Conservation (phyloP, 768 basidiomycete species). For the Kwoniella sp. region DNA sequence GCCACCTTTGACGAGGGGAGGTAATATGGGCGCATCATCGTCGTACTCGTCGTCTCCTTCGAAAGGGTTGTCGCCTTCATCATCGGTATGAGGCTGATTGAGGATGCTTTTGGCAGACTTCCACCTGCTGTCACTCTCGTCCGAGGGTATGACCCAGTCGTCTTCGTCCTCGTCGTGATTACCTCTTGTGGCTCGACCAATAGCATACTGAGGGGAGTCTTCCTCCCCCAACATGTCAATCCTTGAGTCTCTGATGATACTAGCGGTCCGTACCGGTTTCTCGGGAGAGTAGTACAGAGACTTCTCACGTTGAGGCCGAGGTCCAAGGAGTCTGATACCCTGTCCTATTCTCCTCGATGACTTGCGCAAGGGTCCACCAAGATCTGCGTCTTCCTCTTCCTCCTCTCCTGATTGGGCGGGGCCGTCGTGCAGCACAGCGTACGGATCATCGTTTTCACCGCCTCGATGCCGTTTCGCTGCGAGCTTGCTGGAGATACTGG, state of each 20-base stretch:
- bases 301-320: conserved; percentile 56
- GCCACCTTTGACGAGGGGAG: conserved; percentile 39
- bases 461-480: background rate
- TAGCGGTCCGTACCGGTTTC: conserved; percentile 28
- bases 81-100: conserved; percentile 10
- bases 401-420: background rate
- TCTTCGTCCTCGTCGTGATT: conserved; percentile 32
- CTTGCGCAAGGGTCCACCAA: conserved; percentile 24
- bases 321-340: conserved; percentile 56
- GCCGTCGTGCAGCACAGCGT: conserved; percentile 20
- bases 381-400: background rate
- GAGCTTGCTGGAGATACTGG: conserved; percentile 25
- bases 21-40: conserved; percentile 53
- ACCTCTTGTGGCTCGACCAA: conserved; percentile 8
- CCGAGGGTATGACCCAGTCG: conserved; percentile 25
- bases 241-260: conserved; percentile 37
- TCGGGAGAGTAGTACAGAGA: conserved; percentile 17
- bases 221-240: conserved; percentile 55
- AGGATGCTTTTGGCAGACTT: conserved; percentile 32
- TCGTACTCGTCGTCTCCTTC: conserved; percentile 25
- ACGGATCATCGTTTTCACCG: conserved; percentile 13
- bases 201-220: conserved; percentile 32
- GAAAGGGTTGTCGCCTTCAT: conserved; percentile 17
- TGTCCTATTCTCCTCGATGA: conserved; percentile 39
- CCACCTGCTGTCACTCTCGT: conserved; percentile 30